Conservation (phyloP, 2,329 filamentous ascomycete species). For the Calycina herbarum region DNA sequence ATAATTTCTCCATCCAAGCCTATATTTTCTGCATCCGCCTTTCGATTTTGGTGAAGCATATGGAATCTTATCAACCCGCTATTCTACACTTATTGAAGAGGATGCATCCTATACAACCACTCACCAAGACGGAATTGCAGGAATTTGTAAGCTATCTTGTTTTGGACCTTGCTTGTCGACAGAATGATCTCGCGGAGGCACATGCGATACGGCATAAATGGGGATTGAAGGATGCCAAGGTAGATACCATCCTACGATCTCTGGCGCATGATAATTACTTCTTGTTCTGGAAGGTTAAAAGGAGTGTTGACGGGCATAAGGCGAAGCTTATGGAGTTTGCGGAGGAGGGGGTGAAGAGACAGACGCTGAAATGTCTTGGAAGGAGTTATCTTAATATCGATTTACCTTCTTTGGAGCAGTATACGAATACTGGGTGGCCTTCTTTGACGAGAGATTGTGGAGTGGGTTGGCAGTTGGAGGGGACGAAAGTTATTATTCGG, state of each 20-base stretch:
- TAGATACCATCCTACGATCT: slow-evolving; percentile 68
- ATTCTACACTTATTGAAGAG: slow-evolving; percentile 73
- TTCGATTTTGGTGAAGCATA: slow-evolving; percentile 76
- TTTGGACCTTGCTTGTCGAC: slow-evolving; percentile 84
- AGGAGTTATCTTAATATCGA: slow-evolving; percentile 77
- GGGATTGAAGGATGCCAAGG: slow-evolving; percentile 62
- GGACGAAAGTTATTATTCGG: slow-evolving; percentile 73
- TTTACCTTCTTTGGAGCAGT: slow-evolving; percentile 65
- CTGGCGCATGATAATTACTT: slow-evolving; percentile 83
- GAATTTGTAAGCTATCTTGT: slow-evolving; percentile 82
- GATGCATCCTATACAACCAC: slow-evolving; percentile 67
- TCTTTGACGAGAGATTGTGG: slow-evolving; percentile 66
- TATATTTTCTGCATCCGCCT: slow-evolving; percentile 91
- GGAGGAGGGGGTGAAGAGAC: slow-evolving; percentile 69
- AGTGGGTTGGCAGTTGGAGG: slow-evolving; percentile 83
- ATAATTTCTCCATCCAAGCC: slow-evolving; percentile 81
- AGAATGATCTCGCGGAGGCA: slow-evolving; percentile 72
- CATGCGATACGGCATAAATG: slow-evolving; percentile 65
- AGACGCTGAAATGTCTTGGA: slow-evolving; percentile 84
- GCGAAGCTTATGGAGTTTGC: slow-evolving; percentile 79
- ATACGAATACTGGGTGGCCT: slow-evolving; percentile 70
- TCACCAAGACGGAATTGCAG: slow-evolving; percentile 70
- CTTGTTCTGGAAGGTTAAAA: slow-evolving; percentile 69
- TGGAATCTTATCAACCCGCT: slow-evolving; percentile 87
- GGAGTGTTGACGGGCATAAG: slow-evolving; percentile 76